A percentile compares a stretch with the other conserved stretches of the same genome.
Evolutionary conservation across 2,329 filamentous ascomycete species (phyloP).

Genomic region (Ustulina deusta): DNA sequence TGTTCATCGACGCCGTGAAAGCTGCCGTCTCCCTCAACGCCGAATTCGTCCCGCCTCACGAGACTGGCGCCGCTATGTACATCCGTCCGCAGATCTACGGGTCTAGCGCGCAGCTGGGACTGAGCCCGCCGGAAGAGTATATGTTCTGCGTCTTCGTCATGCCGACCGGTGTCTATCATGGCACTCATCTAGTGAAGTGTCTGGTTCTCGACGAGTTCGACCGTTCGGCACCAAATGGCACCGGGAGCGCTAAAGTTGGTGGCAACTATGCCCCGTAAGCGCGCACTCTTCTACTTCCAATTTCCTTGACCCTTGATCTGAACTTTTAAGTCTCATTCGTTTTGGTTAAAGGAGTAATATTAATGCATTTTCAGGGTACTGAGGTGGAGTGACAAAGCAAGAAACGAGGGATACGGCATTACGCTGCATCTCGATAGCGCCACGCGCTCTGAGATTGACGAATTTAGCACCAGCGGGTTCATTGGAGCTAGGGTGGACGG

Average conservation of each 20-base stretch:
- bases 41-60: constrained; percentile 89
- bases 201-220: constrained; percentile 94
- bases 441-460: constrained; percentile 86
- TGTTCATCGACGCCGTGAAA: constrained; percentile 81
- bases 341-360: neutral
- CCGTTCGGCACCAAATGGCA: constrained; percentile 90
- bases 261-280: constrained; percentile 88
- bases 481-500: constrained; percentile 78
- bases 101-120: constrained; percentile 84
- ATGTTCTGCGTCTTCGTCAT: constrained; percentile 90
- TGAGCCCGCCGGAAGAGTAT: constrained; percentile 91
- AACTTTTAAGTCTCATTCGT: neutral
- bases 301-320: neutral
- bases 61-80: constrained; percentile 92
- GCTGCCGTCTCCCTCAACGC: constrained; percentile 90
- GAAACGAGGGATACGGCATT: constrained; percentile 86
- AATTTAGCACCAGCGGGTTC: constrained; percentile 96
- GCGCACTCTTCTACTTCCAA: neutral
- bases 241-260: constrained; percentile 91
- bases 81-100: constrained; percentile 91
- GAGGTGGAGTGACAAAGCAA: constrained; percentile 85
- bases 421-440: constrained; percentile 92
- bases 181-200: constrained; percentile 85
- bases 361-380: constrained; percentile 66
- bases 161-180: constrained; percentile 95